Percentiles rank a stretch among this genome's conserved stretches.
Evolutionary conservation across 768 basidiomycete species (phyloP).

Genomic region (Gelatoporia subvermispora): DNA sequence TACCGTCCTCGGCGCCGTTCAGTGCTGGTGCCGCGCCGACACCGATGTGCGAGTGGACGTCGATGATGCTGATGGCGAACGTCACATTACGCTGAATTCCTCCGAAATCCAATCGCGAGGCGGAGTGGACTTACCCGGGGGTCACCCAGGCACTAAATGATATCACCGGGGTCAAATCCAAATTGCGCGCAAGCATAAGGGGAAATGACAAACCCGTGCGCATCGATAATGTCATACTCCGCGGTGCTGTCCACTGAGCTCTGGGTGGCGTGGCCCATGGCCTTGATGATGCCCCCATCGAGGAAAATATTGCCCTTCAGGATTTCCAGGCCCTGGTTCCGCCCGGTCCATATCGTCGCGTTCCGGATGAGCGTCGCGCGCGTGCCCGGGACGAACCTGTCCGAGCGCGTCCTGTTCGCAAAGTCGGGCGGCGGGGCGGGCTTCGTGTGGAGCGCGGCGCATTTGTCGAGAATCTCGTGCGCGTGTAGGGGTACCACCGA

Average conservation of each 20-base stretch:
- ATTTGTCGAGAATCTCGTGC: conserved; percentile 11
- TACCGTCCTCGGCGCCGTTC: conserved; percentile 44
- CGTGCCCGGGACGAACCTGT: conserved; percentile 54
- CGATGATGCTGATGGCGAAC: conserved; percentile 36
- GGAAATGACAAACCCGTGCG: conserved; percentile 28
- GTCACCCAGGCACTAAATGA: conserved; percentile 58
- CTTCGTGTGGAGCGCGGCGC: conserved; percentile 27
- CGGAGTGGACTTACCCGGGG: conserved; percentile 30
- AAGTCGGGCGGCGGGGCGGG: conserved; percentile 36
- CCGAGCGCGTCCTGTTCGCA: conserved; percentile 35
- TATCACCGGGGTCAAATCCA: background rate
- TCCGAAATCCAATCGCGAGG: background rate
- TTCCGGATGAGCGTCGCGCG: conserved; percentile 53
- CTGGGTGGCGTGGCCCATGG: conserved; percentile 35
- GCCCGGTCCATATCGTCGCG: conserved; percentile 77
- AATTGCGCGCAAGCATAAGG: background rate
- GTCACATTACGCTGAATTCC: background rate
- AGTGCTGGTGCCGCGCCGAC: conserved; percentile 25
- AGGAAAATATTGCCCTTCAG: conserved; percentile 58
- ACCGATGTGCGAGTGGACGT: conserved; percentile 56
- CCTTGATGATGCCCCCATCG: conserved; percentile 57
- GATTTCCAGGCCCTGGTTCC: conserved; percentile 48
- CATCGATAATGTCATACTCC: conserved; percentile 42
- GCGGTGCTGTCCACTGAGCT: background rate
- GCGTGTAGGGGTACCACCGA: conserved; percentile 4